Evolutionary conservation across 306 rosid species (phyloP), one percentile per base, ranked within the genome.

Genomic region (Chamaecrista fasciculata): DNA sequence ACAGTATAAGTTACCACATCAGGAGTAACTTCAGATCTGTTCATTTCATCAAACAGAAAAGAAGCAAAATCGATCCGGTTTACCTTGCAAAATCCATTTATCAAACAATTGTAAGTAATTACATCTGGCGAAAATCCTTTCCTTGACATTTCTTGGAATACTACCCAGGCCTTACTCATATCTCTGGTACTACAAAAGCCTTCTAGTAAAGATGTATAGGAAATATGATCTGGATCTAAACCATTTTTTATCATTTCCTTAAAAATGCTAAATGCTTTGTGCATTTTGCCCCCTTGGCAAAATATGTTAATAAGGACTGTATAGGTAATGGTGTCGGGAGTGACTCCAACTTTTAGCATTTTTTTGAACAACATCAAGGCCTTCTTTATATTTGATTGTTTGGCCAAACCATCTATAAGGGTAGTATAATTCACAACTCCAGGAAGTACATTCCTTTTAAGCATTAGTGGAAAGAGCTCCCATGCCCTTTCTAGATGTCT

Each of bases 391-490:
- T 83, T 59, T 39, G 44, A 70, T 66, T 81, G 77, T 74, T 85
- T 83, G 67, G 82, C 80, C 81, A 83, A 88, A 51, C 83, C 83
- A 40, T 84, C 70, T 40, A 88, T 85, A 50, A 88, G 83, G 25
- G 80, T 83, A 60, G 72, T 72, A 70, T 76, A 88, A 73, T 74
- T 80, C 62, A 81, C 78, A 77, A 53, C 87, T 73, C 62, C 81
- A 0, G 88, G 91, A 78, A 69, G 66, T 53, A 81, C 69, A 75
- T 83, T 85, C 72, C 66, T 72, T 85, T 88, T 88, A 8, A 88
- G 75, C 95, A 88, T 88, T 64, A 67, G 52, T 23, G 91, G 95
- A 62, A 88, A 65, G 59, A 88, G 69, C 71, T 81, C 85, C 85
- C 78, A 84, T 23, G 83, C 84, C 57, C 64, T 79, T 51, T 85